Conservation (phyloP, 2,329 filamentous ascomycete species). For the Trichoderma citrinoviride region DNA sequence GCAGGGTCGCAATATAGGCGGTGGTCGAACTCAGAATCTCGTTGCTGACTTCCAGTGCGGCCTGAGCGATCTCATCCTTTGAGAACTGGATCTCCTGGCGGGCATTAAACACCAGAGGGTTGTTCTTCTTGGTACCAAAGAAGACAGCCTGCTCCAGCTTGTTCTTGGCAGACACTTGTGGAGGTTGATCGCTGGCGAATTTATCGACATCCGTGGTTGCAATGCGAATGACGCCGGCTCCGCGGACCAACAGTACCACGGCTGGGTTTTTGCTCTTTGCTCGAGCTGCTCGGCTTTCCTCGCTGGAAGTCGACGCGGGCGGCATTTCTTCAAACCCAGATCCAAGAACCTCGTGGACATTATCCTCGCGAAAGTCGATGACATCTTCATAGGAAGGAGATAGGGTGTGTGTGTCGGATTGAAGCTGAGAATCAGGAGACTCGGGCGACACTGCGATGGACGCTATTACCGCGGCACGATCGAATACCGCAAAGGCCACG, state of each 20-base stretch:
- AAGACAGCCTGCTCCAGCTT: conserved; percentile 95
- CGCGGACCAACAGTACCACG: conserved; percentile 60
- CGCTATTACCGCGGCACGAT: conserved; percentile 71
- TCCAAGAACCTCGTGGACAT: conserved; percentile 61
- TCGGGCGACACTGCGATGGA: conserved; percentile 68
- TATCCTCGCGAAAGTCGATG: conserved; percentile 70
- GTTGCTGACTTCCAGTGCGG: conserved; percentile 73
- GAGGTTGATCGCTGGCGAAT: conserved; percentile 57
- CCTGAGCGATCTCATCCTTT: conserved; percentile 67
- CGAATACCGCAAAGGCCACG: conserved; percentile 79
- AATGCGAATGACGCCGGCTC: conserved; percentile 60
- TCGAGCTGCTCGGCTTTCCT: conserved; percentile 51
- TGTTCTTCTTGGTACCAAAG: conserved; percentile 77
- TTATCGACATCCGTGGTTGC: conserved; percentile 58
- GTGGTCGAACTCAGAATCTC: conserved; percentile 79
- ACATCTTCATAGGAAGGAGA: conserved; percentile 79
- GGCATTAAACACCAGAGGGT: conserved; percentile 80
- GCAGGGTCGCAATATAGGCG: conserved; percentile 67
- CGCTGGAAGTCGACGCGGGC: conserved; percentile 34
- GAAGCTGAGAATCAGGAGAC: conserved; percentile 73
- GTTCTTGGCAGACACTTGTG: conserved; percentile 73
- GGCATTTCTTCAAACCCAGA: conserved; percentile 61
- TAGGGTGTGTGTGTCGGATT: conserved; percentile 61
- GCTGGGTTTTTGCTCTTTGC: conserved; percentile 61
- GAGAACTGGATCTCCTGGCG: conserved; percentile 65